Evolutionary conservation across 371 early-diverging fungal species (phyloP).

Genomic region (Umbelopsis sp.): DNA sequence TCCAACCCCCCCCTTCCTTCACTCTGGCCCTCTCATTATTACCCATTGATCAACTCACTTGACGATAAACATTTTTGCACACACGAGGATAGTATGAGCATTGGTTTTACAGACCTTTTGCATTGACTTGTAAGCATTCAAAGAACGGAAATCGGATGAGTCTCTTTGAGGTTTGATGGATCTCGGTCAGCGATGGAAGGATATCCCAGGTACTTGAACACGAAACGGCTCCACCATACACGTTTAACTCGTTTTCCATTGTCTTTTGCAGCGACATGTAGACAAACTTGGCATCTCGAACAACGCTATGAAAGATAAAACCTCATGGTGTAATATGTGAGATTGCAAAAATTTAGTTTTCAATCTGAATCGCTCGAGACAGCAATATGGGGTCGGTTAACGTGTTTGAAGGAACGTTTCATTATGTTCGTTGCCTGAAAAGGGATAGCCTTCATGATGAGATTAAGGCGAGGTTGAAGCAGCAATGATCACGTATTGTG

Average conservation of each 20-base stretch:
- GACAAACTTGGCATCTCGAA: conserved; percentile 16
- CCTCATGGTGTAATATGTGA: neutral
- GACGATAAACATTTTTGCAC: conserved; percentile 13
- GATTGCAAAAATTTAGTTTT: conserved; percentile 15
- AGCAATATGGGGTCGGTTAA: neutral
- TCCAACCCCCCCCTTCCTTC: neutral
- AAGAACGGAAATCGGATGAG: conserved; percentile 17
- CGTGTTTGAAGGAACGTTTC: neutral
- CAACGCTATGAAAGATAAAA: neutral
- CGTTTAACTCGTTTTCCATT: neutral
- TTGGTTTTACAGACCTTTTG: neutral
- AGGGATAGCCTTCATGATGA: conserved; percentile 16
- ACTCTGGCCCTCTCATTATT: neutral
- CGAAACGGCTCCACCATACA: neutral
- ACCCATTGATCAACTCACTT: conserved; percentile 1
- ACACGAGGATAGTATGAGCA: conserved; percentile 11
- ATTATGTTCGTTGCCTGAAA: neutral
- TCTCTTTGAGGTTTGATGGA: neutral
- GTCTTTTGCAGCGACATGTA: conserved; percentile 14
- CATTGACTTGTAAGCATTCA: conserved; percentile 5
- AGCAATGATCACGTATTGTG: neutral
- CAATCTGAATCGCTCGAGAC: conserved; percentile 17
- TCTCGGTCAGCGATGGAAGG: neutral
- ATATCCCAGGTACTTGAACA: neutral
- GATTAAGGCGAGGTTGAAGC: conserved; percentile 17